Percentiles rank a stretch among this genome's conserved stretches.
These are phyloP conservation scores for Suillus weaverae DNA, from an alignment of 768 basidiomycete genomes.

Conservation along the genomic window DNA sequence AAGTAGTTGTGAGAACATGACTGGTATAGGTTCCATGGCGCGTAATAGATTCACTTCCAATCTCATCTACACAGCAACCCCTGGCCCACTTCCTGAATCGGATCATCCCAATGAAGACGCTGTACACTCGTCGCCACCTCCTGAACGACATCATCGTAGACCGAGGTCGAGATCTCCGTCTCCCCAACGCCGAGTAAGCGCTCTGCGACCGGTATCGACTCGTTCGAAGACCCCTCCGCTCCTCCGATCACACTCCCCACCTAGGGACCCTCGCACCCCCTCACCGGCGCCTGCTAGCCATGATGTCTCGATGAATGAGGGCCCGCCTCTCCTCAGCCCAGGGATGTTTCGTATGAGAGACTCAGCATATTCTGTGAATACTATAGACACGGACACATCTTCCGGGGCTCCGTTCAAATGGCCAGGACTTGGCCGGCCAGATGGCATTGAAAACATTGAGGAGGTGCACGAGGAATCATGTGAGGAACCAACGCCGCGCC, in stretches of 20 bases:
- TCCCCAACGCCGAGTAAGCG: constrained; percentile 25
- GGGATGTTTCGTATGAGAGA: constrained; percentile 59
- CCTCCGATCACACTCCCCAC: constrained; percentile 28
- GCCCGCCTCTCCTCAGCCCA: constrained; percentile 48
- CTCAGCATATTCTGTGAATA: constrained; percentile 56
- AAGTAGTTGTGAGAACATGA: constrained; percentile 58
- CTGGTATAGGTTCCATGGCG: constrained; percentile 54
- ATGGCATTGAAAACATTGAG: constrained; percentile 38
- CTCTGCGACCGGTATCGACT: constrained; percentile 35
- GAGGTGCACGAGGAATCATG: constrained; percentile 33
- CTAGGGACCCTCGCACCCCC: constrained; percentile 26
- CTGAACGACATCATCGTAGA: constrained; percentile 17
- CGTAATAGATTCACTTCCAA: constrained; percentile 28
- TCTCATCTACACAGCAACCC: constrained; percentile 11
- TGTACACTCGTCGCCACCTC: constrained; percentile 10
- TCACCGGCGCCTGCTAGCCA: constrained; percentile 22
- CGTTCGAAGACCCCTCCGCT: constrained; percentile 43
- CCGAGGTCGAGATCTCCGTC: constrained; percentile 25
- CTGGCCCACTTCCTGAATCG: constrained; percentile 12
- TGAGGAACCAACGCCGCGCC: constrained; percentile 24
- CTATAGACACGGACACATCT: constrained; percentile 42
- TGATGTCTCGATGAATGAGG: constrained; percentile 23
- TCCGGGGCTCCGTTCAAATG: constrained; percentile 61
- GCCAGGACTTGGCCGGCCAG: constrained; percentile 48
- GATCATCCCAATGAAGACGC: constrained; percentile 20